Conservation (phyloP, 78 protist species). For the Monosiga brevicollis region DNA sequence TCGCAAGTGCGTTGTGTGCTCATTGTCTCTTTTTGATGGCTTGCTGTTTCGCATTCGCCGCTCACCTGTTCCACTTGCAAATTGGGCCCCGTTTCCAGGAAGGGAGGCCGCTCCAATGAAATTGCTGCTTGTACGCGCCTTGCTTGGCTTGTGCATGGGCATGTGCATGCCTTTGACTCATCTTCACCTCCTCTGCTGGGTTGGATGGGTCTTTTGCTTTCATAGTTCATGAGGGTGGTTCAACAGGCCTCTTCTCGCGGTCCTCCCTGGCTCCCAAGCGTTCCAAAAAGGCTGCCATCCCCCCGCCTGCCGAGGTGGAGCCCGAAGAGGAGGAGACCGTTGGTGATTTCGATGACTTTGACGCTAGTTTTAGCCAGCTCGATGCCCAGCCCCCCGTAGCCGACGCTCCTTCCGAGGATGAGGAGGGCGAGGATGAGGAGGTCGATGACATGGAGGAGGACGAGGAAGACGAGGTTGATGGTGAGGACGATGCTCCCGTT, state of each 20-base stretch:
- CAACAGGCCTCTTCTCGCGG: neutral
- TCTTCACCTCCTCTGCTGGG: no score
- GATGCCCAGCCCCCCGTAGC: neutral
- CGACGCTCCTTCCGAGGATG: neutral
- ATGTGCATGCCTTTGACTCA: no score
- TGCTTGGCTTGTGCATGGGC: no score
- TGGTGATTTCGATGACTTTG: neutral
- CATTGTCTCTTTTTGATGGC: no score
- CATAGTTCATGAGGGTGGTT: no score
- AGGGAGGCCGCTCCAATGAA: no score
- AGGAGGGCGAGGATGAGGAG: neutral
- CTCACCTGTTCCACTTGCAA: no score
- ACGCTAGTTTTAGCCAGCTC: neutral
- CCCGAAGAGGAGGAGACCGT: constrained; percentile 4
- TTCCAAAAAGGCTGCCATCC: neutral
- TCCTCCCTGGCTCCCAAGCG: neutral
- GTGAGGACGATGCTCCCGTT: neutral
- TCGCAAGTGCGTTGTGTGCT: no score
- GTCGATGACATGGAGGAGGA: neutral
- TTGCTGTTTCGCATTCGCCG: no score
- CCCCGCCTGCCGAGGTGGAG: neutral
- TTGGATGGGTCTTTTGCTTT: no score
- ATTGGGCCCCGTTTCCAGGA: no score
- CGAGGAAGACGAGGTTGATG: constrained; percentile 1
- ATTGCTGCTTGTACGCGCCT: no score